Evolutionary conservation across 2,329 filamentous ascomycete species (phyloP).

Genomic region (Neonectria magnoliae): DNA sequence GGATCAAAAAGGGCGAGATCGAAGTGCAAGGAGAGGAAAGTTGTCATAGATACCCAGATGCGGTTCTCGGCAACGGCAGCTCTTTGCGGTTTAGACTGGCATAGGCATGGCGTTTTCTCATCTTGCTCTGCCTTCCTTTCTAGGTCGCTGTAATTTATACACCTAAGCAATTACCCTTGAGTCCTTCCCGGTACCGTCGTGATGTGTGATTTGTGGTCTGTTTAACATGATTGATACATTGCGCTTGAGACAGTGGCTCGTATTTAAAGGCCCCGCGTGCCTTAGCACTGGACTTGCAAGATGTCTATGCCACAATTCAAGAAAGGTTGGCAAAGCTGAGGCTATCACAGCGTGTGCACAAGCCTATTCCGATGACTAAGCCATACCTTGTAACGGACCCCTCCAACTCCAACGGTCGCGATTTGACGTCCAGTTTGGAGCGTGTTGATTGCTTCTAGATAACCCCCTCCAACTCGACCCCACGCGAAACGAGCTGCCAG

Average conservation of each 20-base stretch:
- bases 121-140: slow-evolving; percentile 58
- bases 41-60: slow-evolving; percentile 52
- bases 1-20: slow-evolving; percentile 58
- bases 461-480: no score
- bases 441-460: neutral
- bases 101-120: slow-evolving; percentile 58
- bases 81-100: slow-evolving; percentile 60
- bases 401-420: slow-evolving; percentile 1
- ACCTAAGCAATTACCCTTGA: slow-evolving; percentile 65
- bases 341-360: neutral
- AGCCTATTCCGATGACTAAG: slow-evolving; percentile 15
- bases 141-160: slow-evolving; percentile 72
- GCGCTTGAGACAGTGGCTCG: no score
- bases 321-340: neutral
- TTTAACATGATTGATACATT: neutral
- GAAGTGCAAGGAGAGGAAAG: slow-evolving; percentile 57
- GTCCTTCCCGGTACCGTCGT: slow-evolving; percentile 32
- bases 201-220: neutral
- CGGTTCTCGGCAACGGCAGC: slow-evolving; percentile 53
- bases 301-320: neutral
- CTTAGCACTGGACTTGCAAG: no score
- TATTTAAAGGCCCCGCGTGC: no score
- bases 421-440: neutral
- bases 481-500: neutral
- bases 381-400: neutral